A percentile compares a stretch with the other conserved stretches of the same genome.
These are phyloP conservation scores for Podila epigama DNA, from an alignment of 192 early-diverging fungal species.

Conservation along the genomic window DNA sequence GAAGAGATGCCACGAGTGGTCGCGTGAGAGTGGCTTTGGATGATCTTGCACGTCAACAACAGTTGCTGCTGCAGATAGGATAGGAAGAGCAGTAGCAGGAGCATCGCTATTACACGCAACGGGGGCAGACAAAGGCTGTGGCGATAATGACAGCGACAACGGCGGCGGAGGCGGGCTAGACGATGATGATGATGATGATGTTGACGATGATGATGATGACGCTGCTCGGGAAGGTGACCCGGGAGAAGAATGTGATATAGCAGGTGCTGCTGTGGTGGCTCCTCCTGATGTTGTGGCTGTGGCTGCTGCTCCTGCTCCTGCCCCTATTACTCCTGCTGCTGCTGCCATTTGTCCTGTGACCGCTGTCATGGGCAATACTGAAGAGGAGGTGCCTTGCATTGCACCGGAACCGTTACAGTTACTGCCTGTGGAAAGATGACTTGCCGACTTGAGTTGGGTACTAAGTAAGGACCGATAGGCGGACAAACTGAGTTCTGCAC, in stretches of 20 bases:
- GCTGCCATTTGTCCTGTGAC: neutral
- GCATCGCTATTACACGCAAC: neutral
- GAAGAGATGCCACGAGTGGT: constrained; percentile 26
- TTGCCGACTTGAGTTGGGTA: constrained; percentile 28
- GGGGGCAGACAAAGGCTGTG: neutral
- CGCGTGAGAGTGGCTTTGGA: constrained; percentile 3
- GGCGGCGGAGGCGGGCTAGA: neutral
- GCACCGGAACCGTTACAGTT: neutral
- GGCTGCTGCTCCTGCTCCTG: neutral
- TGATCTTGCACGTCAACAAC: constrained; percentile 8
- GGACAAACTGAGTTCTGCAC: constrained; percentile 37
- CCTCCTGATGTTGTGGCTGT: constrained; percentile 5
- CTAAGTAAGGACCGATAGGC: constrained; percentile 43
- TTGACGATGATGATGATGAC: constrained; percentile 3
- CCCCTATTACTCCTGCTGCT: neutral
- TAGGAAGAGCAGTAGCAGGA: neutral
- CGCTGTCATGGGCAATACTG: neutral
- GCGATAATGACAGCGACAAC: neutral
- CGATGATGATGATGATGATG: neutral
- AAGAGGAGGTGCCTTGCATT: too few relatives aligned
- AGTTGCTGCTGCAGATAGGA: neutral
- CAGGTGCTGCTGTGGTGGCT: constrained; percentile 2
- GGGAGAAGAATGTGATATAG: neutral
- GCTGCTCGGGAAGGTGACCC: neutral
- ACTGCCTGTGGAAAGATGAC: neutral